Evolutionary conservation across 139 green algal species (phyloP).

Genomic region (Pseudopediastrum boryanum): DNA sequence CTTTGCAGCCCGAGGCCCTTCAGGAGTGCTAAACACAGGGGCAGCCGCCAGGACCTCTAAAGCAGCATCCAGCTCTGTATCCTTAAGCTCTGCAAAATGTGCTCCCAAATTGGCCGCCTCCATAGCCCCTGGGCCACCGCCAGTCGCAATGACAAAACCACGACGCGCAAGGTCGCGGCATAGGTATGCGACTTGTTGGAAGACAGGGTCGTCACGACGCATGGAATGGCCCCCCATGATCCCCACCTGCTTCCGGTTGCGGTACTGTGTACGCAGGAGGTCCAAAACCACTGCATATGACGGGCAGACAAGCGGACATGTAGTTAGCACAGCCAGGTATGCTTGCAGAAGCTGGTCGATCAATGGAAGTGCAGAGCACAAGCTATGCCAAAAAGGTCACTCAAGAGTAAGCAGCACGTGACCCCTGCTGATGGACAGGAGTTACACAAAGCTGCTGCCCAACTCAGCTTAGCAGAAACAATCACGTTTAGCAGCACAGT

Average conservation of each 20-base stretch:
- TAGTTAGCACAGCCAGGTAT: no score
- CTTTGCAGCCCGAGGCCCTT: background rate
- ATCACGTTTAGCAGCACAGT: no score
- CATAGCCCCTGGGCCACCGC: background rate
- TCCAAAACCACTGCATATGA: background rate
- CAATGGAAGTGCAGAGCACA: no score
- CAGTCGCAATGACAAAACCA: slow-evolving; percentile 2
- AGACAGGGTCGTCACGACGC: background rate
- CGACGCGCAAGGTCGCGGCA: background rate
- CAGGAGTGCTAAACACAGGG: background rate
- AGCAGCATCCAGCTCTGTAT: background rate
- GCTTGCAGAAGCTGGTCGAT: no score
- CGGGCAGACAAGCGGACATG: no score
- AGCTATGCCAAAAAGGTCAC: no score
- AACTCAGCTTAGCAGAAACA: no score
- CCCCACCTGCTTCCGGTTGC: background rate
- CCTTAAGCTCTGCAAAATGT: background rate
- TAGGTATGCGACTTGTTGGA: background rate
- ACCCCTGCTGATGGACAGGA: no score
- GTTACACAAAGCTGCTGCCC: no score
- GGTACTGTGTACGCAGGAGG: background rate
- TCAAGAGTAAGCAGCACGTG: no score
- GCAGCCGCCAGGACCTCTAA: background rate
- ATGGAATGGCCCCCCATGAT: slow-evolving; percentile 16
- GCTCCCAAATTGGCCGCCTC: slow-evolving; percentile 8